These are phyloP conservation scores for Sporothrix euskadiensis DNA, from an alignment of 2,329 filamentous ascomycete genomes.

Conservation along the genomic window DNA sequence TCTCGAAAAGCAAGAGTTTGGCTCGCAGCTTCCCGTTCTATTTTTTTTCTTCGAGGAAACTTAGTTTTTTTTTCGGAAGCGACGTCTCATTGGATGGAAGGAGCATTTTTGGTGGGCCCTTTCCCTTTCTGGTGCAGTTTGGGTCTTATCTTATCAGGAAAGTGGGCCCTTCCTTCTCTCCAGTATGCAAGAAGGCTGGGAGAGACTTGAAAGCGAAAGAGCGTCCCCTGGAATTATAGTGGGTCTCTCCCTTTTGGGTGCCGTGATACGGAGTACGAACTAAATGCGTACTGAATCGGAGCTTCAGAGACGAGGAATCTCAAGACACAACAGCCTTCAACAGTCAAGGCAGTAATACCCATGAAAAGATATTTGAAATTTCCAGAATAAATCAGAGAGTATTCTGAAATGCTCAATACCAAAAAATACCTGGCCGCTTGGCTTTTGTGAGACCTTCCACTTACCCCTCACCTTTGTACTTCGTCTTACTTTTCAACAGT, in stretches of 20 bases:
- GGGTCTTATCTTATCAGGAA: slow-evolving; percentile 5
- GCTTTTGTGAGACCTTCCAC: background rate
- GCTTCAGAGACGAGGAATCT: background rate
- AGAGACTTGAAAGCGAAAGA: background rate
- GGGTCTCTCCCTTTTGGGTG: background rate
- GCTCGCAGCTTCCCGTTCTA: background rate
- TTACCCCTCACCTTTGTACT: too few relatives aligned
- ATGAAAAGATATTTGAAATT: background rate
- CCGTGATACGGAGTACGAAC: background rate
- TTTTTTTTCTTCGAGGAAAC: slow-evolving; percentile 19
- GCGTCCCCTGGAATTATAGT: slow-evolving; percentile 12
- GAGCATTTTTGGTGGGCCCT: background rate
- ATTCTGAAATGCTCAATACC: background rate
- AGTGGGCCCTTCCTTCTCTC: background rate
- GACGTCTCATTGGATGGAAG: background rate
- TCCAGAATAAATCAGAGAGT: background rate
- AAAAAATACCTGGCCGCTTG: background rate
- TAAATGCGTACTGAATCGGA: background rate
- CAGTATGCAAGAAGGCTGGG: background rate
- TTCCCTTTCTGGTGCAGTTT: background rate
- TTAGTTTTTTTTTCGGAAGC: slow-evolving; percentile 13
- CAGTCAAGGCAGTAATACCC: background rate
- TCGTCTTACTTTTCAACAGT: background rate
- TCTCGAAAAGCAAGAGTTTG: slow-evolving; percentile 13
- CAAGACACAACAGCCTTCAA: background rate